A percentile compares a stretch with the other conserved stretches of the same genome.
Evolutionary conservation across 176 grass and related monocot genomes (phyloP).

Genomic region (Rhynchospora pubera): DNA sequence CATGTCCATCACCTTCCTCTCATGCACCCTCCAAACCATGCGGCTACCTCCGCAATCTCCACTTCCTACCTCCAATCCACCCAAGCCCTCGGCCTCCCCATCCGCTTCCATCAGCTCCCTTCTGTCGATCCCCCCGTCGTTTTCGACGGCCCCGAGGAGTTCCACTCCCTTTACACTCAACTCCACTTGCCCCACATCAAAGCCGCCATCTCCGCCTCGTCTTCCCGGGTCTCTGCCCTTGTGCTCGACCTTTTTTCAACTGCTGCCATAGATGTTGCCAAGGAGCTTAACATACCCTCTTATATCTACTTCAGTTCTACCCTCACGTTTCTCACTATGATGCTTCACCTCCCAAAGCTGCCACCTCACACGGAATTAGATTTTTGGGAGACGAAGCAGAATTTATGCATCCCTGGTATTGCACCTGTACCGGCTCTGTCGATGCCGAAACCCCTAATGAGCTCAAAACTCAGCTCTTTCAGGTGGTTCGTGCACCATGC

Average conservation of each 20-base stretch:
- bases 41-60: background rate
- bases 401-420: conserved; percentile 37
- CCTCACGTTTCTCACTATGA: conserved; percentile 29
- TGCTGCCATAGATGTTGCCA: conserved; percentile 29
- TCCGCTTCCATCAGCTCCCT: conserved; percentile 39
- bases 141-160: conserved; percentile 34
- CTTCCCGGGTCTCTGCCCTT: conserved; percentile 22
- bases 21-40: background rate
- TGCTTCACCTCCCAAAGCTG: conserved; percentile 21
- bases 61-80: background rate
- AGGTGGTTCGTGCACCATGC: conserved; percentile 29
- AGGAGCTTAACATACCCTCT: conserved; percentile 27
- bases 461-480: conserved; percentile 29
- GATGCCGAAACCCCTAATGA: conserved; percentile 24
- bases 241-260: conserved; percentile 61
- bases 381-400: conserved; percentile 17
- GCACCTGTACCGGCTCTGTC: conserved; percentile 24
- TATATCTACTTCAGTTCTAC: conserved; percentile 58
- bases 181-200: conserved; percentile 34
- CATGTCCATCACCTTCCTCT: conserved; percentile 12
- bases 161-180: conserved; percentile 37
- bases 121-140: conserved; percentile 17
- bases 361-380: background rate
- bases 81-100: background rate
- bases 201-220: conserved; percentile 10